Conservation (phyloP, 208 protist genomes). For the Herpetomonas samuelpessoai region DNA sequence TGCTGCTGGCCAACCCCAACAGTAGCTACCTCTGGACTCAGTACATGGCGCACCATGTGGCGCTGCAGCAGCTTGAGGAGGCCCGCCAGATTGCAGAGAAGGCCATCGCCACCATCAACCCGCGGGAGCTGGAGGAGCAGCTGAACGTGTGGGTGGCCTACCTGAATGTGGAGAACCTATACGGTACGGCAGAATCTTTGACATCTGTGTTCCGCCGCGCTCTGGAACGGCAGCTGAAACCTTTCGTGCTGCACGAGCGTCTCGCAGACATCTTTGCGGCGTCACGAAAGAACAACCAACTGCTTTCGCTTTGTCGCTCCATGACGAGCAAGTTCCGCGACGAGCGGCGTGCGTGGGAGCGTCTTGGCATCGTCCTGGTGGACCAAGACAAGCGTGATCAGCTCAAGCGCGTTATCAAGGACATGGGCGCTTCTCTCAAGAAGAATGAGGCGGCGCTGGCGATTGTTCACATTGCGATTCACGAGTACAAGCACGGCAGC, state of each 20-base stretch:
- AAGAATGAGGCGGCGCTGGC: constrained; percentile 48
- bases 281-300: constrained; percentile 68
- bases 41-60: constrained; percentile 91
- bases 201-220: constrained; percentile 81
- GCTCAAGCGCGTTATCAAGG: constrained; percentile 83
- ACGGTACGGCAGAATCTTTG: constrained; percentile 90
- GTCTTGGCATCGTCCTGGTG: constrained; percentile 71
- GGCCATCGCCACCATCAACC: constrained; percentile 87
- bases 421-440: constrained; percentile 65
- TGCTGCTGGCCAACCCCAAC: constrained; percentile 88
- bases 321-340: constrained; percentile 82
- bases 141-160: constrained; percentile 94
- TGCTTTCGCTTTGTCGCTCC: constrained; percentile 78
- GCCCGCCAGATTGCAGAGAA: constrained; percentile 89
- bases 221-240: constrained; percentile 59
- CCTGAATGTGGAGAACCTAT: constrained; percentile 92
- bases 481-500: constrained; percentile 82
- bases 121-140: constrained; percentile 74
- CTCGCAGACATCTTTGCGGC: constrained; percentile 86
- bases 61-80: constrained; percentile 83
- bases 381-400: constrained; percentile 81
- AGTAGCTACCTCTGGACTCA: constrained; percentile 93
- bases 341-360: constrained; percentile 73
- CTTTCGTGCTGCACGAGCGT: constrained; percentile 65
- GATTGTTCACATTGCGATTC: constrained; percentile 76